Evolutionary conservation across 441 rosid genomes (phyloP).

Genomic region (Pelargonium fulgidum): DNA sequence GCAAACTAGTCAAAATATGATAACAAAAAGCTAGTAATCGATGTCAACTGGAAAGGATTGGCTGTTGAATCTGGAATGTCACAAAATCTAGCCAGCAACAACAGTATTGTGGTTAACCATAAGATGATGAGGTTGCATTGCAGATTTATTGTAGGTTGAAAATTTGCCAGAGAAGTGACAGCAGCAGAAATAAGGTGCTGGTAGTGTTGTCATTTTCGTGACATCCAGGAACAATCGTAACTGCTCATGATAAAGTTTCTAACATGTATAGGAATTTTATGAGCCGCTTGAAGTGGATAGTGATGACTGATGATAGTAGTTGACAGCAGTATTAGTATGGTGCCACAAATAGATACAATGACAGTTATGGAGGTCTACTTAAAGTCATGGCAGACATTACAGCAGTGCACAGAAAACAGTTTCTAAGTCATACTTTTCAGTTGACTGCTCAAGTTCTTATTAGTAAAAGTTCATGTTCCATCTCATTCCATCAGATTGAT

Average conservation of each 20-base stretch:
- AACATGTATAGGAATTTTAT: neutral
- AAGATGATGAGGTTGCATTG: neutral
- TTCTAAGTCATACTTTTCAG: neutral
- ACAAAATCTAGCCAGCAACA: neutral
- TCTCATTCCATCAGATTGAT: neutral
- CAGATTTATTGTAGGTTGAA: neutral
- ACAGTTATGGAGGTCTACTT: neutral
- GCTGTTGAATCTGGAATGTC: neutral
- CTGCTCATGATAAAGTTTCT: neutral
- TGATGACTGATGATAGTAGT: neutral
- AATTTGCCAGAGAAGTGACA: slow-evolving; percentile 6
- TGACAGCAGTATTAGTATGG: neutral
- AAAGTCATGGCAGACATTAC: neutral
- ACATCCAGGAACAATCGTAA: neutral
- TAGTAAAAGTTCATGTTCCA: neutral
- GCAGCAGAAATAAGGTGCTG: neutral
- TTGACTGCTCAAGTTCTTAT: neutral
- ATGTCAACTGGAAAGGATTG: slow-evolving; percentile 1
- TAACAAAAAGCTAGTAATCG: neutral
- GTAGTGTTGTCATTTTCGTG: neutral
- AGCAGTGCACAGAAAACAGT: neutral
- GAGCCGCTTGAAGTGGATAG: neutral
- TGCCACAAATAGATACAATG: neutral
- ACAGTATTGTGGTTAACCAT: neutral
- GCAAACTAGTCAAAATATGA: neutral